phyloP scores from a whole-genome alignment of 1,139 yeast genomes.

The Kodamaea derodonti region DNA sequence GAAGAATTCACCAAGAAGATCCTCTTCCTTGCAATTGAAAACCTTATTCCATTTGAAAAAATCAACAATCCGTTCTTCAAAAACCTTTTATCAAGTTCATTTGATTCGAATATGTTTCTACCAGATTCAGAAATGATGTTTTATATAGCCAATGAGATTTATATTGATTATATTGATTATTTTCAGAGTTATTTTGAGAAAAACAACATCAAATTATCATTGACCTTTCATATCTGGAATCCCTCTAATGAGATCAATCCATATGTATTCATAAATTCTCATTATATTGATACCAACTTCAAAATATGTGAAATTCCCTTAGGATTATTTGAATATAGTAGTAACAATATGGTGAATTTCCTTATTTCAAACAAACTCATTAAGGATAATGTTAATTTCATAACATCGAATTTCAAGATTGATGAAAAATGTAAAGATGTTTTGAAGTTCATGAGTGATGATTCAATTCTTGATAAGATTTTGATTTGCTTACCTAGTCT shows the following conservation, averaged over 20 bases:
- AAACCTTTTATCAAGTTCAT: constrained; percentile 9
- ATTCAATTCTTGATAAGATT: constrained; percentile 10
- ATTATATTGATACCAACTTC: constrained; percentile 16
- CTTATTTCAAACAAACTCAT: constrained; percentile 12
- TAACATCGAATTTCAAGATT: constrained; percentile 20
- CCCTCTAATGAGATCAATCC: constrained; percentile 12
- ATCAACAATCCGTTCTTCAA: constrained; percentile 15
- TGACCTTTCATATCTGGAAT: constrained; percentile 22
- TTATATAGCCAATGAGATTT: constrained; percentile 17
- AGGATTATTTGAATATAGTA: constrained; percentile 16
- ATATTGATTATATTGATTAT: constrained; percentile 17
- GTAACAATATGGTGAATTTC: constrained; percentile 9
- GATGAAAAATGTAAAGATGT: constrained; percentile 16
- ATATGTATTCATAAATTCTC: constrained; percentile 18
- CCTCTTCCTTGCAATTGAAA: constrained; percentile 18
- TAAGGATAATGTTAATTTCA: constrained; percentile 11
- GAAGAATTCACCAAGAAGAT: constrained; percentile 12
- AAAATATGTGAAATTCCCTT: constrained; percentile 18
- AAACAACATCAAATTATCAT: constrained; percentile 11
- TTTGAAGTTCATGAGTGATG: constrained; percentile 13
- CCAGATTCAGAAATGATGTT: constrained; percentile 19
- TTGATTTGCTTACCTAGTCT: constrained; percentile 19
- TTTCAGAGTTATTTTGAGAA: constrained; percentile 16
- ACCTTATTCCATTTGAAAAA: constrained; percentile 18
- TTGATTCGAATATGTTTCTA: constrained; percentile 7